Conservation (phyloP, 1,284 basidiomycete genomes). For the Quambalaria eucalypti region DNA sequence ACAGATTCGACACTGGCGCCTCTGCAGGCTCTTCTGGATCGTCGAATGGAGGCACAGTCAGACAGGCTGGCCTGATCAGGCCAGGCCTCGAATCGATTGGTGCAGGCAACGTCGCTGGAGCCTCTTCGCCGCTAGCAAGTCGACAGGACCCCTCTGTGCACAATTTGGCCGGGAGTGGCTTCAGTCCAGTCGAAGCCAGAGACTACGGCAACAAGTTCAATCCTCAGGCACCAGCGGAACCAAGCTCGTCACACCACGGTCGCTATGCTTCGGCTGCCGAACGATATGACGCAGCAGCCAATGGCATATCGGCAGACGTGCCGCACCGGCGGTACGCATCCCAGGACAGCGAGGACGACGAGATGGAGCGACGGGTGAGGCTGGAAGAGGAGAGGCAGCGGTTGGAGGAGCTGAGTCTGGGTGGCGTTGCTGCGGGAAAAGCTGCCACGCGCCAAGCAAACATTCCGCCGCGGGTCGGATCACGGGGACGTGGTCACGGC, state of each 20-base stretch:
- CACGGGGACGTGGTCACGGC: conserved; percentile 6
- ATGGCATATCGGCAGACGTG: conserved; percentile 4
- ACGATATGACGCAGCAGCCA: conserved; percentile 2
- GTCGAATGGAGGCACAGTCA: conserved; percentile 30
- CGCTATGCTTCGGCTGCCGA: background rate
- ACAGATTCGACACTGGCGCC: conserved; percentile 15
- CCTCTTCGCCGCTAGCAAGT: too few relatives aligned
- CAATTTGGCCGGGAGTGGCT: conserved; percentile 1
- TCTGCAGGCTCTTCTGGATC: conserved; percentile 23
- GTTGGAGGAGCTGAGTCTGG: conserved; percentile 20
- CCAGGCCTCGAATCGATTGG: background rate
- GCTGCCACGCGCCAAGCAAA: background rate
- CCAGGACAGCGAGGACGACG: background rate
- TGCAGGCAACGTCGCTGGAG: too few relatives aligned
- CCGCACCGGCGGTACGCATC: too few relatives aligned
- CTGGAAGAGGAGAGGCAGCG: conserved; percentile 22
- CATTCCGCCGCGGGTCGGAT: conserved; percentile 7
- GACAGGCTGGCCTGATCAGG: conserved; percentile 8
- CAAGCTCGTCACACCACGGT: too few relatives aligned
- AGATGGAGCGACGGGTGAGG: background rate
- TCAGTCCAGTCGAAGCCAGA: background rate
- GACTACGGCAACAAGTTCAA: conserved; percentile 1
- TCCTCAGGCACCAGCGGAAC: too few relatives aligned
- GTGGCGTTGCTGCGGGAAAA: background rate
- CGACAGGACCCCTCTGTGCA: conserved; percentile 5